Conservation (phyloP, 1,284 basidiomycete genomes). For the Trametes versicolor region DNA sequence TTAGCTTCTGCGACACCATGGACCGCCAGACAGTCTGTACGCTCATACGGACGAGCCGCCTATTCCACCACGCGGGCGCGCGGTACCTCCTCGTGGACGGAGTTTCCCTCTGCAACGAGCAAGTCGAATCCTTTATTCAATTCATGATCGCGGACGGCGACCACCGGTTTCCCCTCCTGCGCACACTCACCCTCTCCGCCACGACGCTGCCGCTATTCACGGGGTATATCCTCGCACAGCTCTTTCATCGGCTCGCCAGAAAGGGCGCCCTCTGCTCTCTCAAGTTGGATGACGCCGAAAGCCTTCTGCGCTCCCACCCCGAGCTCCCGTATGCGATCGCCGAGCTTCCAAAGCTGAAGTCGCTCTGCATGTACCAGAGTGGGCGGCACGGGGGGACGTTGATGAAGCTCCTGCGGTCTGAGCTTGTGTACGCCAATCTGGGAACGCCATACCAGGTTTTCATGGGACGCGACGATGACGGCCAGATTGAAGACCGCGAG, state of each 20-base stretch:
- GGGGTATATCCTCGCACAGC: background rate
- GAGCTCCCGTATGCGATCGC: background rate
- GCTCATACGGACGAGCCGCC: background rate
- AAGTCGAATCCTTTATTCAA: background rate
- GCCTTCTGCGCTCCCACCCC: background rate
- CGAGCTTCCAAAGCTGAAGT: background rate
- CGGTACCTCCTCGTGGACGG: background rate
- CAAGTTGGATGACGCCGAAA: background rate
- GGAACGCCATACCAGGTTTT: background rate
- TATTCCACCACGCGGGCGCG: conserved; percentile 1
- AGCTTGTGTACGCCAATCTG: background rate
- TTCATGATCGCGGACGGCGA: conserved; percentile 2
- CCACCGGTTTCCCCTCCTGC: background rate
- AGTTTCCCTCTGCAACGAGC: background rate
- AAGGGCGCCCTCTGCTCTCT: background rate
- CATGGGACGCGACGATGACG: too few relatives aligned
- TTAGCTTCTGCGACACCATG: background rate
- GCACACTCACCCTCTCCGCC: background rate
- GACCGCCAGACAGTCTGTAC: background rate
- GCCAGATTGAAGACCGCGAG: background rate
- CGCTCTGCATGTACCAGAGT: background rate
- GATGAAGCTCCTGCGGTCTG: background rate
- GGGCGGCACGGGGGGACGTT: background rate
- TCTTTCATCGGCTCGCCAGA: background rate
- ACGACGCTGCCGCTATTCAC: background rate